Percentiles rank a stretch among this genome's conserved stretches.
phyloP scores from a whole-genome alignment of 2,329 filamentous ascomycete genomes.

The Trichophyton mentagrophytes region DNA sequence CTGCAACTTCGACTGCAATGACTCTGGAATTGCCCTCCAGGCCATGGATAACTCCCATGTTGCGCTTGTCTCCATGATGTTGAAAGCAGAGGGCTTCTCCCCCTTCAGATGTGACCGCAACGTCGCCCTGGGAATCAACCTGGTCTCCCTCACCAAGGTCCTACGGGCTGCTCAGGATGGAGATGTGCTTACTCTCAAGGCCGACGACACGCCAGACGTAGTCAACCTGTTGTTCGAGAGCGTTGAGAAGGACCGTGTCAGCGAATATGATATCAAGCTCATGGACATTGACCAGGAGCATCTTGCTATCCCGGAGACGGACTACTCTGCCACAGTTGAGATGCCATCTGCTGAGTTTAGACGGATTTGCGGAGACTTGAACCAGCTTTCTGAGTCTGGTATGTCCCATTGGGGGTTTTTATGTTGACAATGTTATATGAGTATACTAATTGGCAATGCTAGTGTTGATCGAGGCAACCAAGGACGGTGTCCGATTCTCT shows the following conservation, averaged over 20 bases:
- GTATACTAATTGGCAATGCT: constrained; percentile 5
- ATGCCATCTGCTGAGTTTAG: constrained; percentile 88
- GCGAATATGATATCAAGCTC: constrained; percentile 98
- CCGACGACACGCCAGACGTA: constrained; percentile 89
- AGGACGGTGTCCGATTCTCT: constrained; percentile 93
- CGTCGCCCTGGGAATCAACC: constrained; percentile 94
- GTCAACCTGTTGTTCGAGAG: constrained; percentile 95
- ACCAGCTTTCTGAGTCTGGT: constrained; percentile 92
- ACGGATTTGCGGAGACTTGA: constrained; percentile 85
- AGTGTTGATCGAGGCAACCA: constrained; percentile 93
- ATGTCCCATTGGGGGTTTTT: constrained; percentile 26
- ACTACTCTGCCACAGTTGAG: constrained; percentile 80
- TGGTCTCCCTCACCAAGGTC: constrained; percentile 92
- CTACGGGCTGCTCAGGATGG: constrained; percentile 87
- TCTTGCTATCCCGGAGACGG: constrained; percentile 95
- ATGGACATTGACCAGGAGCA: constrained; percentile 99
- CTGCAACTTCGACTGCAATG: constrained; percentile 99
- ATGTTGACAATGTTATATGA: neutral
- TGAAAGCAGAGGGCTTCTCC: constrained; percentile 87
- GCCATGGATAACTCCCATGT: constrained; percentile 99
- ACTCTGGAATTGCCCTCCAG: constrained; percentile 93
- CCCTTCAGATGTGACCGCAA: constrained; percentile 98
- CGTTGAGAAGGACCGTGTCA: constrained; percentile 72
- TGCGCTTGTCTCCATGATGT: constrained; percentile 95
- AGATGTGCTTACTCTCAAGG: constrained; percentile 91